Percentiles rank a stretch among this genome's conserved stretches.
Evolutionary conservation across 2,329 filamentous ascomycete species (phyloP).

Genomic region (Immersiporthe knoxdaviesiana): DNA sequence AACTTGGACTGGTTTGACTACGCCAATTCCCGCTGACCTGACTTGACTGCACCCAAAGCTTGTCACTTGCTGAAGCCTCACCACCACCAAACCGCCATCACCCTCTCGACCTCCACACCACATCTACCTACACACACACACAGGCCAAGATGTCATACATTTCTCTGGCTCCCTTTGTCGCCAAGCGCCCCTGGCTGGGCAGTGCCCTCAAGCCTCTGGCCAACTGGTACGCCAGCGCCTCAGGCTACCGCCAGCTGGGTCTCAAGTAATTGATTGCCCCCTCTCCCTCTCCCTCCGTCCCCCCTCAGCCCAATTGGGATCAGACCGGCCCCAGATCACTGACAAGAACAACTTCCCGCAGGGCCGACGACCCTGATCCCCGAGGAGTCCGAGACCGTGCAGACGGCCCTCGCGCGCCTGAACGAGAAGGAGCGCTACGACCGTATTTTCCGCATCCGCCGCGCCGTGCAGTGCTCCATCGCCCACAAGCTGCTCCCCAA

Average conservation of each 20-base stretch:
- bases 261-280: constrained; percentile 67
- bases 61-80: constrained; percentile 7
- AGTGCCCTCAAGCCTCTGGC: constrained; percentile 79
- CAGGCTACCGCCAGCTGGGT: constrained; percentile 92
- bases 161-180: constrained; percentile 74
- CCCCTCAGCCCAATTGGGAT: constrained; percentile 15
- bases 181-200: constrained; percentile 84
- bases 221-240: constrained; percentile 85
- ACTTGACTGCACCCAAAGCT: constrained; percentile 16
- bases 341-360: constrained; percentile 44
- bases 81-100: constrained; percentile 34
- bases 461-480: constrained; percentile 80
- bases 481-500: constrained; percentile 67
- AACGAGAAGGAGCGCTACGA: constrained; percentile 91
- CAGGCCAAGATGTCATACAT: constrained; percentile 67
- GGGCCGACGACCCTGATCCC: constrained; percentile 93
- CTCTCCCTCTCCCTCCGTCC: no score
- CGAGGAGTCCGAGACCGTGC: constrained; percentile 87
- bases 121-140: constrained; percentile 26
- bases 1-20: constrained; percentile 3
- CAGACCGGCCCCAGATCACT: not conserved
- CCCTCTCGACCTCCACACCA: not conserved
- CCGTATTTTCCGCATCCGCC: constrained; percentile 94
- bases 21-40: constrained; percentile 15
- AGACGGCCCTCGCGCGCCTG: constrained; percentile 88